Percentiles rank a stretch among this genome's conserved stretches.
Conservation (phyloP, 192 early-diverging fungal genomes). For the Backusella parvicylindrica region DNA sequence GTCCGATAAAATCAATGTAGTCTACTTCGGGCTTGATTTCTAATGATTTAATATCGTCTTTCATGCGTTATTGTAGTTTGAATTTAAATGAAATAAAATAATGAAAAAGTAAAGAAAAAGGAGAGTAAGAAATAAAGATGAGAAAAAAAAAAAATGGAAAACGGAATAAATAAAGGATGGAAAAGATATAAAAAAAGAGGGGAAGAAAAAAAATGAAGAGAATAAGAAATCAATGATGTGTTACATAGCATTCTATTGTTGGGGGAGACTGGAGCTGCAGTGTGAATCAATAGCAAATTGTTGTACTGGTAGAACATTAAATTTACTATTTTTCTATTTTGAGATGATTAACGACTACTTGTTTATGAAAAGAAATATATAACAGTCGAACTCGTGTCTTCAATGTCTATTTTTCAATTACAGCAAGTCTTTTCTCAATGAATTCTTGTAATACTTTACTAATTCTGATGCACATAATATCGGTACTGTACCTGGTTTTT, state of each 20-base stretch:
- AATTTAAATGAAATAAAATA: background rate
- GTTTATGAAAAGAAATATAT: background rate
- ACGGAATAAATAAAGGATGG: background rate
- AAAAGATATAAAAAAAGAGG: background rate
- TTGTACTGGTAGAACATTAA: constrained; percentile 7
- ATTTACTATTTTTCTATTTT: constrained; percentile 7
- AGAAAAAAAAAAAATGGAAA: background rate
- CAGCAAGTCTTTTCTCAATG: background rate
- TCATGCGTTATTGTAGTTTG: background rate
- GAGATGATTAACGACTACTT: background rate
- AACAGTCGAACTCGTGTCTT: background rate
- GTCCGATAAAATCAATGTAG: constrained; percentile 25
- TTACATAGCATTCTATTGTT: background rate
- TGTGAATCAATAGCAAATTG: background rate
- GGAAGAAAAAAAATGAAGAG: background rate
- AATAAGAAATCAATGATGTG: background rate
- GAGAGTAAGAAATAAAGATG: background rate
- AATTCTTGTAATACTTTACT: background rate
- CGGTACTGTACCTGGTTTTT: background rate
- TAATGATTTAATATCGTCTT: constrained; percentile 28
- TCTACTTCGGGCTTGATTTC: constrained; percentile 22
- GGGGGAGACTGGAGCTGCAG: background rate
- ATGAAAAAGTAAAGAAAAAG: background rate
- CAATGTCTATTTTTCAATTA: background rate
- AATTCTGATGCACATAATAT: background rate